A percentile compares a stretch with the other conserved stretches of the same genome.
phyloP scores from a whole-genome alignment of 2,329 filamentous ascomycete genomes.

The Talaromyces sp. region DNA sequence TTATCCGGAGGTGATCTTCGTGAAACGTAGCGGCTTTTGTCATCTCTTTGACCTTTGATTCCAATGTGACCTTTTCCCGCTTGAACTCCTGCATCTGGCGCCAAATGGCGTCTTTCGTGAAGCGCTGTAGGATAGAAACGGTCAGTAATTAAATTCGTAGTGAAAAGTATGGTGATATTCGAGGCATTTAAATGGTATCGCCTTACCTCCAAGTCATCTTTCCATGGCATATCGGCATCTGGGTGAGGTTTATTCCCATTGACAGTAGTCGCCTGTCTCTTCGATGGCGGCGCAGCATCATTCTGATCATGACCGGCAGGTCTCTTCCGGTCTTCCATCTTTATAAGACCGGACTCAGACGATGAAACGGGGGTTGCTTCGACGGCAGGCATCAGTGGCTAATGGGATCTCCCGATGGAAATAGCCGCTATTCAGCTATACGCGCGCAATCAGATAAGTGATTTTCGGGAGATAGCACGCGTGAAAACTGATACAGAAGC shows the following conservation, averaged over 20 bases:
- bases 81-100: slow-evolving; percentile 99
- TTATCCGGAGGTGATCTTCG: slow-evolving; percentile 85
- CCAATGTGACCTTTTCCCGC: slow-evolving; percentile 77
- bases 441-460: not conserved
- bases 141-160: slow-evolving; percentile 38
- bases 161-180: slow-evolving; percentile 15
- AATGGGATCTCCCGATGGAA: slow-evolving; percentile 32
- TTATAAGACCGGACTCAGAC: slow-evolving; percentile 74
- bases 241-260: slow-evolving; percentile 66
- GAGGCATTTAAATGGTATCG: slow-evolving; percentile 29
- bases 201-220: slow-evolving; percentile 72
- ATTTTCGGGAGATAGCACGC: not conserved
- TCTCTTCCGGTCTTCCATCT: slow-evolving; percentile 99
- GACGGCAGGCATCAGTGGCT: slow-evolving; percentile 82
- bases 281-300: slow-evolving; percentile 82
- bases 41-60: slow-evolving; percentile 75
- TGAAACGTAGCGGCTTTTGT: slow-evolving; percentile 76
- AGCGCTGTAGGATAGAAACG: slow-evolving; percentile 57
- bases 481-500: not conserved
- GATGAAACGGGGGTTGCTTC: slow-evolving; percentile 69
- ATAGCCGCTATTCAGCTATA: slow-evolving; percentile 21
- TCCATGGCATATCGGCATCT: slow-evolving; percentile 66
- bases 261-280: slow-evolving; percentile 73
- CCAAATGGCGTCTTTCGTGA: slow-evolving; percentile 93
- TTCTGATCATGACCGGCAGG: slow-evolving; percentile 75